Percentiles rank a stretch among this genome's conserved stretches.
These are phyloP conservation scores for Exophiala sp. DNA, from an alignment of 2,329 filamentous ascomycete genomes.

Conservation along the genomic window DNA sequence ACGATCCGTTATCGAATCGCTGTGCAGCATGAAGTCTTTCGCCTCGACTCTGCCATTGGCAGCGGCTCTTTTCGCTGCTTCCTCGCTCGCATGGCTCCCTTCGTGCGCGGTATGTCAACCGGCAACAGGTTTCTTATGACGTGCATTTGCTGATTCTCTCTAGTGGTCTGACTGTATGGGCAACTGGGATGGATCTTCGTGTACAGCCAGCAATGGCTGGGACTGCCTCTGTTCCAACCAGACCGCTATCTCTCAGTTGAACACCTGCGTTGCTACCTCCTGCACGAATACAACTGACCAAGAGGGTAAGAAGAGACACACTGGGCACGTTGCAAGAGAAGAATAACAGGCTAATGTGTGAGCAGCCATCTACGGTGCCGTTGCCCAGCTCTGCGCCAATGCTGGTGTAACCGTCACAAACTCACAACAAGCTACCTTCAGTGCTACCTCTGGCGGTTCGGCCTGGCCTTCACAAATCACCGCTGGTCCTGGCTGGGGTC, in stretches of 20 bases:
- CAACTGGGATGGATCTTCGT: constrained; percentile 26
- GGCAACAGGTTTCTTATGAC: no score
- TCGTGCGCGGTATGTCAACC: constrained; percentile 19
- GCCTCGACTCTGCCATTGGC: constrained; percentile 17
- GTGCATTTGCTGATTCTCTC: constrained; percentile 3
- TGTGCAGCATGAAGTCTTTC: constrained; percentile 26
- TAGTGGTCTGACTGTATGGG: constrained; percentile 29
- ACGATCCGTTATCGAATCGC: not conserved
- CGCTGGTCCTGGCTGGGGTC: constrained; percentile 22
- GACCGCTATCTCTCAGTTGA: constrained; percentile 27
- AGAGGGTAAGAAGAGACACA: constrained; percentile 20
- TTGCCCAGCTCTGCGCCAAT: constrained; percentile 30
- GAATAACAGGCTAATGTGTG: constrained; percentile 8
- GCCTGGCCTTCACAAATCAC: constrained; percentile 26
- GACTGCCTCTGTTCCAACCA: constrained; percentile 29
- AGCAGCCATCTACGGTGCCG: constrained; percentile 27
- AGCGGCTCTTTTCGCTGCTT: constrained; percentile 23
- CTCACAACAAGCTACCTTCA: constrained; percentile 29
- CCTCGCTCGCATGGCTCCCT: constrained; percentile 25
- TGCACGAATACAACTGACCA: constrained; percentile 29
- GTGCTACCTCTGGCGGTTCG: constrained; percentile 27
- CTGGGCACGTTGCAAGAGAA: not conserved
- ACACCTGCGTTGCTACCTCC: constrained; percentile 28
- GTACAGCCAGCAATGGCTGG: constrained; percentile 23
- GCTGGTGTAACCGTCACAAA: constrained; percentile 25